Base-by-base conservation (phyloP, 768 basidiomycete genomes). In the Kondoa subrosea region DNA sequence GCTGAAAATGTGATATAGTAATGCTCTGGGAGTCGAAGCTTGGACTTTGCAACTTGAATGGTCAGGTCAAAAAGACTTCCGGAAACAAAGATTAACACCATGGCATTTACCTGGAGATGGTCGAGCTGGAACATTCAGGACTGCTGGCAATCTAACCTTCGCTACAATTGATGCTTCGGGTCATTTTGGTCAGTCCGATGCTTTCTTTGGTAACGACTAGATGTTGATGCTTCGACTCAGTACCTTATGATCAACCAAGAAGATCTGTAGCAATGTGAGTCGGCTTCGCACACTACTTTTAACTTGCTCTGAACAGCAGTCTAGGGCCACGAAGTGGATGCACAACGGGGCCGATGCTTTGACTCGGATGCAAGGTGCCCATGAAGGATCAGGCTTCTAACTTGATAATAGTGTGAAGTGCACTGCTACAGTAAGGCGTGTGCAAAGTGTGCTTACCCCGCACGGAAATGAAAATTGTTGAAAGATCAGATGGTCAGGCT, bases 241-340 rank as follows among this genome's bases (percentile, higher is more conserved):
- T 74, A 57, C 73, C 73, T 17, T 73, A 67, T 33, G 72, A 72
- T 67, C 71, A 73, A 27, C 73, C 73, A 0, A 25, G 26, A 15
- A 69, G 72, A 34, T 68, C 72, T 1, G 67, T 74, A 14, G 67
- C 60, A 32, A 69, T 74, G 65, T 70, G 26, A 34, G 67, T 15
- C 31, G 59, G n/a, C 2, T 14, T n/a, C n/a, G 3, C 14, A 15
- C 31, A 2, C 16, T 8, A 15, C 31, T 31, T n/a, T 2, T 34
- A 8, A 12, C 15, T 17, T 64, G 50, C 33, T 65, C 50, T 40
- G 12, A 1, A 2, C n/a, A n/a, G n/a, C n/a, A n/a, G n/a, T 32
- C 63, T 50, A 68, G 67, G 67, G 68, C 68, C 1, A 68, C 31
- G 31, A 56, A 63, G 59, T 68, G 68, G 68, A 21, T 68, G 40